A percentile compares a stretch with the other conserved stretches of the same genome.
Conservation (phyloP, 768 basidiomycete genomes). For the Xerocomus potaroensis region DNA sequence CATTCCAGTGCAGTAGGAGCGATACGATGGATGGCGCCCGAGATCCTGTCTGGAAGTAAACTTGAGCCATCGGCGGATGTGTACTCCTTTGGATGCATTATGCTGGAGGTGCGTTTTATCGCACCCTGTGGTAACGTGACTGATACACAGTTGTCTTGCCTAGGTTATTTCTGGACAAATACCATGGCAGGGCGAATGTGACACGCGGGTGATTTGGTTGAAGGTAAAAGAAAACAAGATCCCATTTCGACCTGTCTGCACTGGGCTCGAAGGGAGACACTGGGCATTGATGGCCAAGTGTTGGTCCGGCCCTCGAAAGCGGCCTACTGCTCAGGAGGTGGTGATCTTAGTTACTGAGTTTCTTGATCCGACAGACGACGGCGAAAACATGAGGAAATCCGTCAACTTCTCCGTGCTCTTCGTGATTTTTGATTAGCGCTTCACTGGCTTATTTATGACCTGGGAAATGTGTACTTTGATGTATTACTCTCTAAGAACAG, state of each 20-base stretch:
- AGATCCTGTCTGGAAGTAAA: neutral
- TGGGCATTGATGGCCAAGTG: neutral
- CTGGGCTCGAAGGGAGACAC: neutral
- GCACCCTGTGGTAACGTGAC: neutral
- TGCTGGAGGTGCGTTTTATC: neutral
- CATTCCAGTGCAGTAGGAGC: neutral
- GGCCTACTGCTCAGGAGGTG: neutral
- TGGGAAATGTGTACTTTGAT: no score
- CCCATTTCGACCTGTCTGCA: neutral
- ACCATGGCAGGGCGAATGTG: neutral
- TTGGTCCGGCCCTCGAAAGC: neutral
- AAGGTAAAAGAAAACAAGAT: conserved; percentile 1
- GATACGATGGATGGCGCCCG: neutral
- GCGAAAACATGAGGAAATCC: neutral
- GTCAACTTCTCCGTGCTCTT: neutral
- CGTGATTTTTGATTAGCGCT: neutral
- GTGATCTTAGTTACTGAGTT: neutral
- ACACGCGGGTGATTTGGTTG: neutral
- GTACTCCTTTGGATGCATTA: conserved; percentile 1
- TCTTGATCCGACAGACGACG: neutral
- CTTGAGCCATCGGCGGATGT: neutral
- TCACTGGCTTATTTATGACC: no score
- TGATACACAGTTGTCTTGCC: neutral
- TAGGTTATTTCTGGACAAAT: neutral
- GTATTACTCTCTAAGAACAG: no score